phyloP scores from a whole-genome alignment of 495 filamentous ascomycete species.

The Trypethelium eluteriae region DNA sequence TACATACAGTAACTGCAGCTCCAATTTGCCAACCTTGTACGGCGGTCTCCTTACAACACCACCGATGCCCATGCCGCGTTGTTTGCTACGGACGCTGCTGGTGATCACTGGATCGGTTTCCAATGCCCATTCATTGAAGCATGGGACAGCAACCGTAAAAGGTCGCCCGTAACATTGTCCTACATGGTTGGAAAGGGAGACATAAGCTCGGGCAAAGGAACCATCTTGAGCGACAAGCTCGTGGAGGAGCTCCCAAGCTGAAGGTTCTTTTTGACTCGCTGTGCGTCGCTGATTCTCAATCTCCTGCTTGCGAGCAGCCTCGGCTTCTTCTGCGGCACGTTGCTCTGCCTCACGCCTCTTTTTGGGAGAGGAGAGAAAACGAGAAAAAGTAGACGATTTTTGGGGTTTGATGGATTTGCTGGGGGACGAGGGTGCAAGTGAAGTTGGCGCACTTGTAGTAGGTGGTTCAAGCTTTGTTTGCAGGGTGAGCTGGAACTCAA shows the following conservation, averaged over 20 bases:
- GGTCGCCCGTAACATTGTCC: constrained; percentile 74
- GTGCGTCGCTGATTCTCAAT: constrained; percentile 58
- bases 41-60: constrained; percentile 62
- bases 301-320: constrained; percentile 55
- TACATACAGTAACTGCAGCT: constrained; percentile 87
- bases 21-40: constrained; percentile 89
- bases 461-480: constrained; percentile 89
- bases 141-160: constrained; percentile 76
- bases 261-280: constrained; percentile 45
- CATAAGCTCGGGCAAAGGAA: constrained; percentile 85
- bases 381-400: constrained; percentile 79
- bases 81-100: constrained; percentile 84
- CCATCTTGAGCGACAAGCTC: constrained; percentile 82
- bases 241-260: constrained; percentile 79
- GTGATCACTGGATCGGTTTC: constrained; percentile 61
- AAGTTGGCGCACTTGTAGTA: constrained; percentile 39
- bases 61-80: constrained; percentile 53
- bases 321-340: constrained; percentile 67
- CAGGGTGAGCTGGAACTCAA: constrained; percentile 94
- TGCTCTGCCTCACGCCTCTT: constrained; percentile 89
- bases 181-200: constrained; percentile 89
- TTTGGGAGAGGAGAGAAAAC: constrained; percentile 87
- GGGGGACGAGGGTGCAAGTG: constrained; percentile 18
- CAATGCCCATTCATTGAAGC: constrained; percentile 96
- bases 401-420: constrained; percentile 45